Conservation (phyloP, 1,284 basidiomycete genomes). For the Pulveroboletus sp. region DNA sequence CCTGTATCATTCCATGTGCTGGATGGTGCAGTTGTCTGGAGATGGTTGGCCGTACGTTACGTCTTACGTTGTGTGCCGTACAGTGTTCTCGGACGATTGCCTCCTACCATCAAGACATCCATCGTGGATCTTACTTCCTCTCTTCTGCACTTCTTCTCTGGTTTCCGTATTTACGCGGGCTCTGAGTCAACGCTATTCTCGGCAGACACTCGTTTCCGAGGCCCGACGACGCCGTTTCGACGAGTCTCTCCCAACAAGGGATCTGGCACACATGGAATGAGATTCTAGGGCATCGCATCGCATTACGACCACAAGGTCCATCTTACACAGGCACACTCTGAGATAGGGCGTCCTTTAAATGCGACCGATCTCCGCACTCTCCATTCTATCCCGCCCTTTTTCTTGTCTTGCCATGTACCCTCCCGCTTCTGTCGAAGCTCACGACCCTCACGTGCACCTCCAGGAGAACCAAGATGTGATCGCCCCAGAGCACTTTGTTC, state of each 20-base stretch:
- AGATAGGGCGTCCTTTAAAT: constrained; percentile 15
- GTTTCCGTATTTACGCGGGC: no score
- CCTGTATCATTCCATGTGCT: not conserved
- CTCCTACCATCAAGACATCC: not conserved
- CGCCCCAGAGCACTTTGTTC: constrained; percentile 20
- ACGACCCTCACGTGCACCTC: constrained; percentile 20
- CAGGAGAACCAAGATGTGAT: constrained; percentile 7
- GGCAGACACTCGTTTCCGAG: not conserved
- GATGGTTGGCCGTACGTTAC: not conserved
- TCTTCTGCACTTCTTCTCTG: not conserved
- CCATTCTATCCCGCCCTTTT: not conserved
- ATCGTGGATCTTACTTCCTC: not conserved
- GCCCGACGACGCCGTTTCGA: not conserved
- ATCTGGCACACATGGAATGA: not conserved
- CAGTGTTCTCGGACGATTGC: not conserved
- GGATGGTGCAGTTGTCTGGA: no score
- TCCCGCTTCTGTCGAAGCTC: constrained; percentile 19
- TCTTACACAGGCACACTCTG: not conserved
- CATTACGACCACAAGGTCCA: not conserved
- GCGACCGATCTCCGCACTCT: not conserved
- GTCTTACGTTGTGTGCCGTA: not conserved
- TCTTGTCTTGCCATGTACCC: constrained; percentile 21
- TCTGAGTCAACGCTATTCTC: not conserved
- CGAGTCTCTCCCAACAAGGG: not conserved
- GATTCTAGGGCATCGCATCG: not conserved